A percentile compares a stretch with the other conserved stretches of the same genome.
Conservation (phyloP, 371 early-diverging fungal genomes). For the Catenaria anguillulae region DNA sequence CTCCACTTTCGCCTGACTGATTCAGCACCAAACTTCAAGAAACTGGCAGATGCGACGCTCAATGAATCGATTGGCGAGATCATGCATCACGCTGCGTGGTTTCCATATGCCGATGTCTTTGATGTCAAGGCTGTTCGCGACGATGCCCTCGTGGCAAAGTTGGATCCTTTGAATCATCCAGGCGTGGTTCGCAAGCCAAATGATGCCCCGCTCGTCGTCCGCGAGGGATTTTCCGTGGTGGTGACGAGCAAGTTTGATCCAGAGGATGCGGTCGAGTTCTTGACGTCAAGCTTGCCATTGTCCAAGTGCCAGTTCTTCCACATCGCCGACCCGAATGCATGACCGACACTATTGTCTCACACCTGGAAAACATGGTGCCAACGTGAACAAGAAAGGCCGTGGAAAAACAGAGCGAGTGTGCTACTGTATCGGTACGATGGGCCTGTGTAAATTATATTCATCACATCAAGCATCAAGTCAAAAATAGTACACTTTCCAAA, state of each 20-base stretch:
- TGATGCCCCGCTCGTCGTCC: neutral
- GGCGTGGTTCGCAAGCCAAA: neutral
- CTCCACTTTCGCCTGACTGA: neutral
- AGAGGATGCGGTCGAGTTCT: slow-evolving; percentile 1
- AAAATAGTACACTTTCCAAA: no score
- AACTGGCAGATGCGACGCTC: neutral
- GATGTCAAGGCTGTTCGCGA: neutral
- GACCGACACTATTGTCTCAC: no score
- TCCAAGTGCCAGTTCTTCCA: neutral
- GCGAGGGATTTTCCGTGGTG: neutral
- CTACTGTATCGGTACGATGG: no score
- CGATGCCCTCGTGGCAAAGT: neutral
- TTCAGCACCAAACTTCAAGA: neutral
- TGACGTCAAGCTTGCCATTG: neutral
- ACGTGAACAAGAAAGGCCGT: no score
- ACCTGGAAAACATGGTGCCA: no score
- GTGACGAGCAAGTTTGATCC: neutral
- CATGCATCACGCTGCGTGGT: neutral
- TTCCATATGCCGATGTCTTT: neutral
- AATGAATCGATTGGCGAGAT: neutral
- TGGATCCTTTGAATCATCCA: neutral
- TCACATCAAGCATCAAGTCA: no score
- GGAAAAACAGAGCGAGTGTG: no score
- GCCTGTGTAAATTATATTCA: no score
- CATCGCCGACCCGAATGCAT: neutral